Percentiles rank a stretch among this genome's conserved stretches.
Conservation (phyloP, 1,139 yeast species). For the Geotrichum candidum region DNA sequence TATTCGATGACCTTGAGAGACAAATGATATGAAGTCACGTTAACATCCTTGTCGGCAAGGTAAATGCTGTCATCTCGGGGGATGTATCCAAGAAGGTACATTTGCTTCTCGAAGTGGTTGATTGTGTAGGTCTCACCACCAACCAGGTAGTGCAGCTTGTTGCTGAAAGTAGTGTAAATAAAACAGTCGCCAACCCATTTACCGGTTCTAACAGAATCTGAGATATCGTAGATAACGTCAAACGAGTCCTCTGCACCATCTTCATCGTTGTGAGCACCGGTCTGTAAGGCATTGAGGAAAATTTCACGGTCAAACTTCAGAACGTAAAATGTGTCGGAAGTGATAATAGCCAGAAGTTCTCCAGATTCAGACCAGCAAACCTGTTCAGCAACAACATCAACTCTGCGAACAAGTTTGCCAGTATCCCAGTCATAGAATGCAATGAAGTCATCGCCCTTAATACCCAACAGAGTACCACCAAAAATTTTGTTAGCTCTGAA, state of each 20-base stretch:
- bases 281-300: slow-evolving; percentile 57
- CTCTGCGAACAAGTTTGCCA: slow-evolving; percentile 76
- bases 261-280: slow-evolving; percentile 57
- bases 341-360: slow-evolving; percentile 71
- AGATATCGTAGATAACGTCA: slow-evolving; percentile 75
- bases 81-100: slow-evolving; percentile 82
- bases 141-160: slow-evolving; percentile 87
- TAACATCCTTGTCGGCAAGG: slow-evolving; percentile 83
- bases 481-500: slow-evolving; percentile 76
- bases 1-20: slow-evolving; percentile 85
- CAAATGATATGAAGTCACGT: slow-evolving; percentile 73
- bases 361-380: slow-evolving; percentile 94
- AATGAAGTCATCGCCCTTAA: slow-evolving; percentile 62
- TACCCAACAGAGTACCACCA: slow-evolving; percentile 81
- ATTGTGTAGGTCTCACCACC: slow-evolving; percentile 91
- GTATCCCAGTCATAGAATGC: slow-evolving; percentile 92
- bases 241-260: slow-evolving; percentile 86
- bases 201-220: slow-evolving; percentile 79
- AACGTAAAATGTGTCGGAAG: slow-evolving; percentile 75
- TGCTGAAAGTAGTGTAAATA: slow-evolving; percentile 77
- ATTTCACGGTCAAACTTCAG: slow-evolving; percentile 64
- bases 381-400: slow-evolving; percentile 62
- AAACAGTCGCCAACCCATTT: slow-evolving; percentile 97
- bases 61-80: slow-evolving; percentile 87
- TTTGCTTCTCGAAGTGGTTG: slow-evolving; percentile 86